phyloP scores from a whole-genome alignment of 345 rosid species.

The Rhodamnia rubescens region DNA sequence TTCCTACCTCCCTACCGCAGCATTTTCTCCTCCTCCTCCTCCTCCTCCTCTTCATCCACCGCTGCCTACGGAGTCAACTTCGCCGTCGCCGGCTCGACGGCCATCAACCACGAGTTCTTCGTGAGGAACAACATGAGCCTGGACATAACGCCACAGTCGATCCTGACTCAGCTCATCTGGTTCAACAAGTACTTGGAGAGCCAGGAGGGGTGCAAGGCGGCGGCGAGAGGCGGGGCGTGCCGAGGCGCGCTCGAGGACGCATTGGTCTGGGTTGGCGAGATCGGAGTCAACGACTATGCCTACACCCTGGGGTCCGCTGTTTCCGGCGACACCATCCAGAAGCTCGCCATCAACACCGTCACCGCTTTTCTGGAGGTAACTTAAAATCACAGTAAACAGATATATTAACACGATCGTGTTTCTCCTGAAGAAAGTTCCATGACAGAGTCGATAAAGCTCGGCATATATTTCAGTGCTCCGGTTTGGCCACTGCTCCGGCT shows the following conservation, averaged over 20 bases:
- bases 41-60: not conserved
- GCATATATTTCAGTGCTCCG: not conserved
- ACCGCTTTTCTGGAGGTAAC: slow-evolving; percentile 48
- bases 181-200: slow-evolving; percentile 42
- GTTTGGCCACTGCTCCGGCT: not conserved
- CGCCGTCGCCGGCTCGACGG: slow-evolving; percentile 89
- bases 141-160: slow-evolving; percentile 60
- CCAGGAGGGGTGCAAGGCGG: slow-evolving; percentile 24
- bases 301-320: slow-evolving; percentile 51
- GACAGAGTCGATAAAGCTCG: not conserved
- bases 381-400: not conserved
- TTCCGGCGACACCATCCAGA: slow-evolving; percentile 35
- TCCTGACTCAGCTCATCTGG: slow-evolving; percentile 63
- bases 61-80: slow-evolving; percentile 51
- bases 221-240: slow-evolving; percentile 19
- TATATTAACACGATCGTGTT: not conserved
- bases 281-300: slow-evolving; percentile 87
- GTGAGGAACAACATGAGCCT: slow-evolving; percentile 60
- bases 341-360: slow-evolving; percentile 32
- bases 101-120: slow-evolving; percentile 65
- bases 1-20: slow-evolving; percentile 61
- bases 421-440: not conserved
- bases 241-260: slow-evolving; percentile 35
- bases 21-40: slow-evolving; percentile 9
- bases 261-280: slow-evolving; percentile 86